Base-by-base conservation (phyloP, 345 rosid genomes). In the Eucalyptus paniculata region DNA sequence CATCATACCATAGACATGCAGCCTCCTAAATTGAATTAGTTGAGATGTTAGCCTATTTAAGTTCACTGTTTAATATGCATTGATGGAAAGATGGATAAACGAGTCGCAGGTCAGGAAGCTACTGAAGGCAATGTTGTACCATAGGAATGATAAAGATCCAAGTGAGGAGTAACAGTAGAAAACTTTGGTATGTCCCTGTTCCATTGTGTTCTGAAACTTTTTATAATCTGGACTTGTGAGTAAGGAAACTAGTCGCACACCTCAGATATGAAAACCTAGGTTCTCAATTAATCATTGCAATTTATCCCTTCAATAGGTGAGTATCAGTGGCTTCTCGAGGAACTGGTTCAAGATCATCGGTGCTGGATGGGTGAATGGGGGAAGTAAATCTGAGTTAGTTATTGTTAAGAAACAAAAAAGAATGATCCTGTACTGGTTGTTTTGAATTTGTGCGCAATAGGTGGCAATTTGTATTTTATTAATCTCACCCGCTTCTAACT, bases 81-180 rank as follows among this genome's bases (percentile, higher is more conserved):
- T 94, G 91, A 92, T 91, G 88, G 90, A 83, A 89, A 93, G 93
- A 89, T 90, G 95, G 94, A 91, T 95, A 94, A 93, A 94, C 72
- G 91, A 96, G 97, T 92, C 94, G 97, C 98, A 95, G 98, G 96
- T 95, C 91, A 91, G 94, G 97, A 88, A 93, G 98, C 95, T 92
- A 94, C 92, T 92, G 97, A 95, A 93, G 97, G 94, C 92, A 96
- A 94, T 92, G 53, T 93, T 90, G 91, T 95, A 88, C 91, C 93
- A 86, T 95, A 95, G 93, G 88, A 92, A 91, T 91, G 93, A 90
- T 86, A 91, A 91, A 88, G 89, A 81, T 91, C 90, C 90, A 87
- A 93, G 85, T 91, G 93, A 88, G 94, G 93, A 93, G 95, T 89
- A 91, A 93, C 91, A 88, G 88, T 93, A 90, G 77, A 91, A 69